Conservation (phyloP, 805 yeast species). For the Cyberlindnera euphorbiiphila region DNA sequence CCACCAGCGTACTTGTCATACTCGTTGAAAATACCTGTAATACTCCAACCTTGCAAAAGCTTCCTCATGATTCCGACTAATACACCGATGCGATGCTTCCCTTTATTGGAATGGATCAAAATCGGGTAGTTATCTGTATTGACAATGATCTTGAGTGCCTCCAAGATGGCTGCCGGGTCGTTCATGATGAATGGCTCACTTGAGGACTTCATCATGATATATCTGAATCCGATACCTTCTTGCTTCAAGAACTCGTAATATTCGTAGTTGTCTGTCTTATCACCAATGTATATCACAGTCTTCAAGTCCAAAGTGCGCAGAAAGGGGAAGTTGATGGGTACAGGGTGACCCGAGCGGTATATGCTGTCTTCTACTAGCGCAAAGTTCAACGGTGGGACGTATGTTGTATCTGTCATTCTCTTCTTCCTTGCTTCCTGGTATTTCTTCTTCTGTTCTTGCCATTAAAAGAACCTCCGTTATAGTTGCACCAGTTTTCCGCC, state of each 20-base stretch:
- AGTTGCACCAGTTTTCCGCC: no score
- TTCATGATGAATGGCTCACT: constrained; percentile 67
- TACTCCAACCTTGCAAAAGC: constrained; percentile 86
- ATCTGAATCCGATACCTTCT: constrained; percentile 51
- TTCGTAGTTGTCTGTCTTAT: constrained; percentile 60
- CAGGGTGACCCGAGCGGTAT: constrained; percentile 92
- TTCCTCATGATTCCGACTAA: constrained; percentile 89
- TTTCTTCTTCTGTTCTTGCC: no score
- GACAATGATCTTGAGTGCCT: constrained; percentile 52
- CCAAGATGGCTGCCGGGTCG: constrained; percentile 53
- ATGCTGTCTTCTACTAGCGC: constrained; percentile 83
- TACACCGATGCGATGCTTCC: constrained; percentile 93
- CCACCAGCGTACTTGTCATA: constrained; percentile 91
- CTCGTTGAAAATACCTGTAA: constrained; percentile 90
- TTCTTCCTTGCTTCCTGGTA: neutral
- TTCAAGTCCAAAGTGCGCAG: constrained; percentile 62
- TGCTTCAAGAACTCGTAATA: constrained; percentile 66
- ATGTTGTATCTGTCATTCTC: constrained; percentile 20
- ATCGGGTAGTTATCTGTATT: constrained; percentile 78
- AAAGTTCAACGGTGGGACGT: constrained; percentile 90
- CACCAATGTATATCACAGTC: constrained; percentile 82
- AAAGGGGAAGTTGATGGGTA: constrained; percentile 79
- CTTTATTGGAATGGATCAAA: constrained; percentile 88
- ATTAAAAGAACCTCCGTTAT: no score
- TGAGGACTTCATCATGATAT: constrained; percentile 65